Base-by-base conservation (phyloP, 208 protist genomes). In the Trypanosomatidae sp. region DNA sequence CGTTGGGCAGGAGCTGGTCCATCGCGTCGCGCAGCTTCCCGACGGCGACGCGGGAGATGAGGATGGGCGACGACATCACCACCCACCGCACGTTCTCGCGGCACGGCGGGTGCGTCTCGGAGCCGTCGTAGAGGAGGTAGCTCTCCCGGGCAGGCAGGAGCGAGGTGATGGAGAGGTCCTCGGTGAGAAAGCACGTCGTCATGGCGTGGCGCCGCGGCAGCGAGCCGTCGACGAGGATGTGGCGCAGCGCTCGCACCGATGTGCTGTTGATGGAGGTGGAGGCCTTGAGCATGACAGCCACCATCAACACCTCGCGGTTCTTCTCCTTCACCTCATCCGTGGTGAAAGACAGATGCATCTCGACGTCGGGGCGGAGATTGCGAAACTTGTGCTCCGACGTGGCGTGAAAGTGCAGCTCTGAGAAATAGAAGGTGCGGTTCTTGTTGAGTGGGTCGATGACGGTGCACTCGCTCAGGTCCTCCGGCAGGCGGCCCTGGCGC, bases 41-140 rank as follows among this genome's bases (percentile, higher is more conserved):
- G 0, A 93, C 72, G 33, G 82, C 85, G 2, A 81, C 47, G 36
- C 67, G 79, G 1, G 89, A 89, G 46, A 96, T 87, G 67, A 85
- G 53, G 19, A 91, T 69, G 7, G 87, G 89, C n/a, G 89, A 86
- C 7, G 89, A 92, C 80, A 97, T 82, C 1, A 97, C 83, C 30
- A 93, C 76, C 84, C 91, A 95, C 6, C 82, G 80, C 25, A 97
- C 84, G 39, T 86, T 82, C 58, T 93, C 88, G 12, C 73, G 81
- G 76, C 91, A 95, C 25, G 91, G 91, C 59, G 93, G 90, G 44
- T 80, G 83, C 58, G 93, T 92, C 60, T 82, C 70, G 3, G 93
- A 97, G 62, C 89, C 93, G 66, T 86, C 80, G 82, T 95, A 97
- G 17, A 81, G 69, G 19, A 93, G 66, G 77, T 94, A 95, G 74